These are phyloP conservation scores for Aspergillus quadrilineatus DNA, from an alignment of 2,329 filamentous ascomycete genomes.

Conservation along the genomic window DNA sequence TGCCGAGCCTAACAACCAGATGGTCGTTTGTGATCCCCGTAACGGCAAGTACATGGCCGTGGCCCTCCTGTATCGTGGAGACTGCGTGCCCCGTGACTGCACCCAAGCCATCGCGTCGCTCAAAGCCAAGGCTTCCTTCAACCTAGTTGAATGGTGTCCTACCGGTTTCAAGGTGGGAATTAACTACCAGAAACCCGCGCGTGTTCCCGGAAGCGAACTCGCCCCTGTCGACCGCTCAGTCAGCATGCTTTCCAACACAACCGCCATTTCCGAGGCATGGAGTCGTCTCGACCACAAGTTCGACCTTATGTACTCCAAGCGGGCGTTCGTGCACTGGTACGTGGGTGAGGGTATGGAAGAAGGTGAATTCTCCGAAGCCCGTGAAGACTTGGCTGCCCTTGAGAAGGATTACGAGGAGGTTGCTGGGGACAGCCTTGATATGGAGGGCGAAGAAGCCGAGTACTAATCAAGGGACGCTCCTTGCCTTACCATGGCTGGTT, in stretches of 20 bases:
- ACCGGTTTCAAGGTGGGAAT: slow-evolving; percentile 70
- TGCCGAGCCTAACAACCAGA: slow-evolving; percentile 68
- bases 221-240: slow-evolving; percentile 56
- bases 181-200: slow-evolving; percentile 61
- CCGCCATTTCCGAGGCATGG: slow-evolving; percentile 66
- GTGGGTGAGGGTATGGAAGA: slow-evolving; percentile 92
- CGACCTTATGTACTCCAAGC: slow-evolving; percentile 69
- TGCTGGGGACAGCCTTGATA: slow-evolving; percentile 65
- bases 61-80: slow-evolving; percentile 64
- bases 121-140: slow-evolving; percentile 64
- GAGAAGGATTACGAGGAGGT: slow-evolving; percentile 89
- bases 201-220: slow-evolving; percentile 54
- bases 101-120: slow-evolving; percentile 59
- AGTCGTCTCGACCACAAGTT: slow-evolving; percentile 65
- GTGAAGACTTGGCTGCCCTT: slow-evolving; percentile 79
- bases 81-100: slow-evolving; percentile 64
- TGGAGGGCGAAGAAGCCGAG: slow-evolving; percentile 55
- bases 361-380: slow-evolving; percentile 83
- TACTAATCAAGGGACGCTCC: slow-evolving; percentile 28
- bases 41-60: slow-evolving; percentile 71
- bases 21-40: slow-evolving; percentile 66
- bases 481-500: slow-evolving; percentile 14
- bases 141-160: slow-evolving; percentile 68
- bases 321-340: slow-evolving; percentile 71
- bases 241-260: slow-evolving; percentile 67